These are phyloP conservation scores for Populus davidiana DNA, from an alignment of 345 rosid genomes.

Conservation along the genomic window DNA sequence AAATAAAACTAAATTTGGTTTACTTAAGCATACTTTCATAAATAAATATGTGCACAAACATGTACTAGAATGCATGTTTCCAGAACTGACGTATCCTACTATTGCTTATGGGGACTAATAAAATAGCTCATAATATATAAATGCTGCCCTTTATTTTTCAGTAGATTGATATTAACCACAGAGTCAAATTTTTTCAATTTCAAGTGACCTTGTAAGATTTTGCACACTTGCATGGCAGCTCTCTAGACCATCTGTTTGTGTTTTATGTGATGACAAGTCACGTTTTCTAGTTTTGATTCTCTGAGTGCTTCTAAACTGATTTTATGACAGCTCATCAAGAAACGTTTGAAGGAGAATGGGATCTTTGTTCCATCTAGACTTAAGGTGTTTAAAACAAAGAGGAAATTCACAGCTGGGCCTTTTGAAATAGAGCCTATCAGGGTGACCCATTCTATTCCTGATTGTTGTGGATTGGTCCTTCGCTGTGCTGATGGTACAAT, in stretches of 20 bases:
- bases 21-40: background rate
- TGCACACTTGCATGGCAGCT: constrained; percentile 2
- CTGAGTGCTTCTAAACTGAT: background rate
- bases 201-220: background rate
- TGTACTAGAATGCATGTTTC: background rate
- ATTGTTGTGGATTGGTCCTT: constrained; percentile 92
- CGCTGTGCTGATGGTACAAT: constrained; percentile 97
- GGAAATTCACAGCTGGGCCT: constrained; percentile 88
- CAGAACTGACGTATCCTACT: background rate
- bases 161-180: background rate
- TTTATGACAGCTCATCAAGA: constrained; percentile 69
- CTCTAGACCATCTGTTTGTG: constrained; percentile 9
- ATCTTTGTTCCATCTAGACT: constrained; percentile 89
- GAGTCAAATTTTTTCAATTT: constrained; percentile 4
- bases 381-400: constrained; percentile 61
- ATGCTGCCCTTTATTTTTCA: constrained; percentile 7
- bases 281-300: background rate
- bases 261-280: background rate
- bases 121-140: constrained; percentile 7
- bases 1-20: background rate
- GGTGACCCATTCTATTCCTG: constrained; percentile 98
- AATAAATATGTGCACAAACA: background rate
- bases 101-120: background rate
- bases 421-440: constrained; percentile 94
- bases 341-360: constrained; percentile 92